Conservation (phyloP, 2,329 filamentous ascomycete species). For the Fusarium drepaniforme region DNA sequence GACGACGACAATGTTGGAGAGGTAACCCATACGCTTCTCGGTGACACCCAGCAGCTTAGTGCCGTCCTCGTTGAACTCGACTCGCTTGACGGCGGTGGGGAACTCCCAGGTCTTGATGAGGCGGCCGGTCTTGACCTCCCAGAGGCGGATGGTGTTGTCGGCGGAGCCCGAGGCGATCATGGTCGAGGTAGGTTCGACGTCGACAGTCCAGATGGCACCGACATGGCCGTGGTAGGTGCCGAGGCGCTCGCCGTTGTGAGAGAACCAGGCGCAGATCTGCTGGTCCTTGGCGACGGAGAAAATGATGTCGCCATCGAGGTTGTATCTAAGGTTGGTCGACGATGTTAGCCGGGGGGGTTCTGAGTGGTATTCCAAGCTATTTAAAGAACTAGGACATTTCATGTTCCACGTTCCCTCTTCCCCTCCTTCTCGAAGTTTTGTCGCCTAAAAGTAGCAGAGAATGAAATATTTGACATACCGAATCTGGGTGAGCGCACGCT, state of each 20-base stretch:
- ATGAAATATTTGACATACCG: constrained; percentile 65
- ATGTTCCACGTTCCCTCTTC: not conserved
- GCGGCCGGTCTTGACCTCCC: constrained; percentile 94
- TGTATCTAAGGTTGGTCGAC: constrained; percentile 70
- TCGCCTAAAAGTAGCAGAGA: not conserved
- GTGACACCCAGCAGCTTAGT: constrained; percentile 92
- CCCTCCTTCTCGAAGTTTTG: constrained; percentile 3
- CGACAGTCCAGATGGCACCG: constrained; percentile 98
- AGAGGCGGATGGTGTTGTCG: constrained; percentile 97
- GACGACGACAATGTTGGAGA: constrained; percentile 93
- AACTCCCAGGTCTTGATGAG: constrained; percentile 98
- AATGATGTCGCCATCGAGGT: constrained; percentile 94
- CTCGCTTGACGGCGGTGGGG: constrained; percentile 95
- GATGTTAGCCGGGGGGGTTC: constrained; percentile 31
- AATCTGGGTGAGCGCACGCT: constrained; percentile 95
- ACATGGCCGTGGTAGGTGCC: constrained; percentile 97
- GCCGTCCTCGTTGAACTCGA: constrained; percentile 97
- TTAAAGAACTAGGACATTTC: constrained; percentile 11
- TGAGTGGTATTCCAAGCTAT: constrained; percentile 10
- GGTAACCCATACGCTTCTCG: constrained; percentile 97
- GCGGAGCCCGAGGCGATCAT: constrained; percentile 95
- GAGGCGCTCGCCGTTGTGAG: constrained; percentile 97
- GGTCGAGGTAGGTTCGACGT: constrained; percentile 91
- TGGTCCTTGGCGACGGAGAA: constrained; percentile 98
- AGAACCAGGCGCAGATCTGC: constrained; percentile 96